Percentiles rank a stretch among this genome's conserved stretches.
These are phyloP conservation scores for Pharus latifolius DNA, from an alignment of 176 grass and related monocot genomes.

Conservation along the genomic window DNA sequence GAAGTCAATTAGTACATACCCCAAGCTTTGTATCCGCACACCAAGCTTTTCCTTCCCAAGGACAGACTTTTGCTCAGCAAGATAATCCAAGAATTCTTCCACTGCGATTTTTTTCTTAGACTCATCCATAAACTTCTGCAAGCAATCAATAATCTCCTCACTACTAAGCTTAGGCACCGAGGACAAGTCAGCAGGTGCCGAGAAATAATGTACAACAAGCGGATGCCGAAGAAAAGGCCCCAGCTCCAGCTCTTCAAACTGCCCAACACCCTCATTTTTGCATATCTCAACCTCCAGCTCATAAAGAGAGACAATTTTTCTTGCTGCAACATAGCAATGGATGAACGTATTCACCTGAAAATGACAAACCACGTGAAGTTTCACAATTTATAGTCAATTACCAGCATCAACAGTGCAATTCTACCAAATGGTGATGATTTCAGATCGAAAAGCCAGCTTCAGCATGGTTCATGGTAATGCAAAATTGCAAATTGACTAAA, in stretches of 20 bases:
- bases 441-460: slow-evolving; percentile 6
- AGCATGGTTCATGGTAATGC: not conserved
- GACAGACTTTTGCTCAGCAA: slow-evolving; percentile 45
- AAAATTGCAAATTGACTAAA: not conserved
- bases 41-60: slow-evolving; percentile 63
- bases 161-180: slow-evolving; percentile 55
- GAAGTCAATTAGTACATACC: slow-evolving; percentile 47
- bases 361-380: slow-evolving; percentile 10
- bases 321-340: slow-evolving; percentile 74
- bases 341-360: slow-evolving; percentile 84
- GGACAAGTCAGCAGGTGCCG: slow-evolving; percentile 33
- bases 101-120: slow-evolving; percentile 41
- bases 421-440: not conserved
- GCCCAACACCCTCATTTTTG: slow-evolving; percentile 65
- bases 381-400: not conserved
- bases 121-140: slow-evolving; percentile 46
- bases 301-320: slow-evolving; percentile 58
- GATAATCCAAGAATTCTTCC: slow-evolving; percentile 66
- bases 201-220: slow-evolving; percentile 69
- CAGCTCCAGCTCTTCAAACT: slow-evolving; percentile 78
- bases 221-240: slow-evolving; percentile 66
- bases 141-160: slow-evolving; percentile 41
- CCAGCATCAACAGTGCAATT: slow-evolving; percentile 4
- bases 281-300: slow-evolving; percentile 83
- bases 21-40: slow-evolving; percentile 64